These are phyloP conservation scores for Actinidia chinensis DNA, from an alignment of 179 eudicot genomes.

Conservation along the genomic window DNA sequence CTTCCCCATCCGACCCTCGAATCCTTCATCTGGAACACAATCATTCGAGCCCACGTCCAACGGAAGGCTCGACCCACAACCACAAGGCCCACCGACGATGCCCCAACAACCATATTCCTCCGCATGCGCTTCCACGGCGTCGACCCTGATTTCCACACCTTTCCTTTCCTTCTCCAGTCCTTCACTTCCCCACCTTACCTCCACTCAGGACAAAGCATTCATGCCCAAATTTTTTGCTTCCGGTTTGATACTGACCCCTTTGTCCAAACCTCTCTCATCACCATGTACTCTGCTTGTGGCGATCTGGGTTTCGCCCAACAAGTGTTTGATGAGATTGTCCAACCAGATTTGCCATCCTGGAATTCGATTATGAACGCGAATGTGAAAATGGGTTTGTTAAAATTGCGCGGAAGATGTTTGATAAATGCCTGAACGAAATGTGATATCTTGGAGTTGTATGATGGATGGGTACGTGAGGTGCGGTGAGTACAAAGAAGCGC, in stretches of 20 bases:
- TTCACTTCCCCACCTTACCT: conserved; percentile 28
- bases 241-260: conserved; percentile 25
- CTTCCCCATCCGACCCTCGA: conserved; percentile 33
- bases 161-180: conserved; percentile 38
- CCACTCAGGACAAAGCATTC: conserved; percentile 23
- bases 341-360: conserved; percentile 40
- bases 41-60: too few relatives aligned
- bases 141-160: conserved; percentile 33
- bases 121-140: conserved; percentile 35
- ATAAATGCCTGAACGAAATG: too few relatives aligned
- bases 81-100: background rate
- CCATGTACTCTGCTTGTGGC: conserved; percentile 33
- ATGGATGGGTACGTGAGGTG: conserved; percentile 35
- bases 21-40: conserved; percentile 43
- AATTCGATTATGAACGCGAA: conserved; percentile 37
- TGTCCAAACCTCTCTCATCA: conserved; percentile 30
- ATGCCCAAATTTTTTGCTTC: conserved; percentile 28
- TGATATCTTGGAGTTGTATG: conserved; percentile 47
- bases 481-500: conserved; percentile 32
- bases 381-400: conserved; percentile 23
- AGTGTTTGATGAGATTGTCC: conserved; percentile 37
- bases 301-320: conserved; percentile 30
- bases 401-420: too few relatives aligned
- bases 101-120: conserved; percentile 24
- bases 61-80: background rate